Evolutionary conservation across 345 rosid species (phyloP).

Genomic region (Camelina hispida): DNA sequence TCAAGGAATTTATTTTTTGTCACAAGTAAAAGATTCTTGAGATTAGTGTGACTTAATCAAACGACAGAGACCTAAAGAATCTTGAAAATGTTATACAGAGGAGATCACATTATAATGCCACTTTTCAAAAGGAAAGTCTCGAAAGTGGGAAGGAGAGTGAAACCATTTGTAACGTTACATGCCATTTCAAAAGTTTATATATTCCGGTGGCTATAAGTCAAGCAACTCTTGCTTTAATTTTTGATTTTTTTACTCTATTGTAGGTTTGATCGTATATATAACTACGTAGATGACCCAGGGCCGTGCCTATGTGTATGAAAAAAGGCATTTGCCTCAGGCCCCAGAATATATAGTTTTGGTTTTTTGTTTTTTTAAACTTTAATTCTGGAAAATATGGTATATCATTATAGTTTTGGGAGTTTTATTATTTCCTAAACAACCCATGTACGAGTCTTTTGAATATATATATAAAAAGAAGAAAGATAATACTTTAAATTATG

Average conservation of each 20-base stretch:
- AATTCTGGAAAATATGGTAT: too few relatives aligned
- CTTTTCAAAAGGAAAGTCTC: slow-evolving; percentile 6
- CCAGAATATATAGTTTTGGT: too few relatives aligned
- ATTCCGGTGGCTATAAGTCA: slow-evolving; percentile 11
- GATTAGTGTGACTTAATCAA: slow-evolving; percentile 2
- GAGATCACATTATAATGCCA: not conserved
- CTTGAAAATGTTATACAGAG: not conserved
- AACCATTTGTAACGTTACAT: not conserved
- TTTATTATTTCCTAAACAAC: too few relatives aligned
- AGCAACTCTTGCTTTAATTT: not conserved
- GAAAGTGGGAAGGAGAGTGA: slow-evolving; percentile 6
- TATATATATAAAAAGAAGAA: too few relatives aligned
- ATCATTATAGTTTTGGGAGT: too few relatives aligned
- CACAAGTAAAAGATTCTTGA: slow-evolving; percentile 1
- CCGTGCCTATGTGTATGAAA: too few relatives aligned
- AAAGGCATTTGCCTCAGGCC: too few relatives aligned
- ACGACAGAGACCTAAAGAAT: slow-evolving; percentile 10
- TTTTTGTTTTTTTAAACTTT: too few relatives aligned
- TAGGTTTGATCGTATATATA: not conserved
- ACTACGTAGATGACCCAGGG: too few relatives aligned
- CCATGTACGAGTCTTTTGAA: too few relatives aligned
- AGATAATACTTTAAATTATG: too few relatives aligned
- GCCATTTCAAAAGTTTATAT: slow-evolving; percentile 29
- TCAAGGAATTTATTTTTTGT: not conserved
- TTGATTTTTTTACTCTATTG: not conserved